Percentiles rank a stretch among this genome's conserved stretches.
phyloP scores from a whole-genome alignment of 2,329 filamentous ascomycete genomes.

The Trichoderma sp. region DNA sequence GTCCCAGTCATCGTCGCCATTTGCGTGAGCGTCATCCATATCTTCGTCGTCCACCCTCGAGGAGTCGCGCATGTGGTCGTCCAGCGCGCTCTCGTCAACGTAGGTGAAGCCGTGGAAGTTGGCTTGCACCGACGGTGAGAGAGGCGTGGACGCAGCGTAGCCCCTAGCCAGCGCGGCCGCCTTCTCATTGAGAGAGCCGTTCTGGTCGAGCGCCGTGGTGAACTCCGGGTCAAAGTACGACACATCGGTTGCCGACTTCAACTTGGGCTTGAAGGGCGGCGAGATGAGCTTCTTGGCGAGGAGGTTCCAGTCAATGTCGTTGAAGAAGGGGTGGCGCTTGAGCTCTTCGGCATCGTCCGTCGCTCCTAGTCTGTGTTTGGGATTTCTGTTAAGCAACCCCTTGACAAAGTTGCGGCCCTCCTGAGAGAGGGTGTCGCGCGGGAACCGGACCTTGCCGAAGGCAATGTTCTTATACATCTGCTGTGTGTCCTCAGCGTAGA shows the following conservation, averaged over 20 bases:
- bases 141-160: slow-evolving; percentile 84
- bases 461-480: slow-evolving; percentile 99
- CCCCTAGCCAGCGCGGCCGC: slow-evolving; percentile 84
- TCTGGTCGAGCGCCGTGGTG: slow-evolving; percentile 87
- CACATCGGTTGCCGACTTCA: slow-evolving; percentile 93
- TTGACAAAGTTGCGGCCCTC: slow-evolving; percentile 98
- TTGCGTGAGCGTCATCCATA: slow-evolving; percentile 65
- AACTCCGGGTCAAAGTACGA: slow-evolving; percentile 99
- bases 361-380: slow-evolving; percentile 90
- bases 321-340: slow-evolving; percentile 92
- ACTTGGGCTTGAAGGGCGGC: slow-evolving; percentile 95
- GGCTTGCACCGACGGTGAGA: slow-evolving; percentile 93
- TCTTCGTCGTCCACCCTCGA: slow-evolving; percentile 56
- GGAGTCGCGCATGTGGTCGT: slow-evolving; percentile 72
- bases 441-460: slow-evolving; percentile 97
- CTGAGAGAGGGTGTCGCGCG: slow-evolving; percentile 87
- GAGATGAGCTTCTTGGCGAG: slow-evolving; percentile 88
- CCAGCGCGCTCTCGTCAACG: slow-evolving; percentile 94
- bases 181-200: slow-evolving; percentile 85
- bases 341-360: slow-evolving; percentile 90
- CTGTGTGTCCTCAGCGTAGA: slow-evolving; percentile 98
- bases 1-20: slow-evolving; percentile 55
- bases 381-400: slow-evolving; percentile 93
- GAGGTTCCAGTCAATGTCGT: slow-evolving; percentile 88
- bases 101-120: slow-evolving; percentile 99